Evolutionary conservation across 2,329 filamentous ascomycete species (phyloP), one percentile per base, ranked within the genome.

Genomic region (Pseudogymnoascus sp.): DNA sequence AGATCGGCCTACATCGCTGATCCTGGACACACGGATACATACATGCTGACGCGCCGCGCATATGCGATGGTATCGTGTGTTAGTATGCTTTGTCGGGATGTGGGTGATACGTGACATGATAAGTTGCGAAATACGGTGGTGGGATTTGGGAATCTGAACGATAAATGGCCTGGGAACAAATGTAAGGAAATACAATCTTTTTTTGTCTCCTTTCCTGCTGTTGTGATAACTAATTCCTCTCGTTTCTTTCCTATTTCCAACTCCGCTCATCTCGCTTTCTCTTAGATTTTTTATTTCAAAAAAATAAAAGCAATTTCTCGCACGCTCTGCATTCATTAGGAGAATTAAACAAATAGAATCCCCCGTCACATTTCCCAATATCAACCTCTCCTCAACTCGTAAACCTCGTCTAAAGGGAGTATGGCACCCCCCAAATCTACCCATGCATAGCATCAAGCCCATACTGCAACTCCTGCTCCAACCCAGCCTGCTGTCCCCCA

Each of bases 391-490:
- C 26, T 7, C 26, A 52, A 31, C n/a, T 33, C 45, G 26, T 52
- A 52, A 52, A 33, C 0, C n/a, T 52, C n/a, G 45, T 52, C 45
- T 52, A 52, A 33, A 52, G 23, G 16, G n/a, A 3, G 31, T 2
- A 52, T 26, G 10, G 11, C 6, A 45, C 12, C 21, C 21, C 12
- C 21, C 14, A 33, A 52, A 52, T 52, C 45, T 70, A 70, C 61
- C 58, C 52, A 35, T 69, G 68, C 68, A 69, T 70, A n/a, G 67
- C 69, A 69, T 74, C 72, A 66, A 74, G 66, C 26, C 72, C 72
- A 49, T 70, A 70, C 61, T 72, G 69, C 62, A 74, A 66, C 63
- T 74, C 72, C 63, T 73, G 71, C 64, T 74, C 72, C 65, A 74
- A 65, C n/a, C 71, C 72, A 14, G 63, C 67, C 49, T 63, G 64